These are phyloP conservation scores for Raffaelea ambrosiae DNA, from an alignment of 2,329 filamentous ascomycete species.

Conservation along the genomic window DNA sequence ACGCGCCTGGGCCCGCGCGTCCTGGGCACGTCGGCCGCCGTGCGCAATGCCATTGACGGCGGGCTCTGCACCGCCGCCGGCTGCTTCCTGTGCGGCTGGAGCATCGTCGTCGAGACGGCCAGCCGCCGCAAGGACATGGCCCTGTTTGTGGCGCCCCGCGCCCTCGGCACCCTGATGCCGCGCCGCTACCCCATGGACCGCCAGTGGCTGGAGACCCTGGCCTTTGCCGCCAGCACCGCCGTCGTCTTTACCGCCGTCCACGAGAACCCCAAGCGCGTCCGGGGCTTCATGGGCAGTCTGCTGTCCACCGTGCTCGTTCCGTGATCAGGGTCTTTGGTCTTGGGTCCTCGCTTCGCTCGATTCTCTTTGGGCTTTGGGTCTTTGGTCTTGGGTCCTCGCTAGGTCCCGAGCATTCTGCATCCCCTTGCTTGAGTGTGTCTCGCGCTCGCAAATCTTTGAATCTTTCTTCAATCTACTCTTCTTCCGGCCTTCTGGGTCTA, in stretches of 20 bases:
- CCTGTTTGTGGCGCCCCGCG: conserved; percentile 73
- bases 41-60: conserved; percentile 45
- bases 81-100: conserved; percentile 73
- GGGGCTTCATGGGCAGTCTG: conserved; percentile 60
- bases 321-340: background rate
- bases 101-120: conserved; percentile 62
- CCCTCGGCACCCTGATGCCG: conserved; percentile 66
- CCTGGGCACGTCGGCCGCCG: conserved; percentile 41
- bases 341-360: too few relatives aligned
- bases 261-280: conserved; percentile 54
- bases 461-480: background rate
- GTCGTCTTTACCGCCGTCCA: conserved; percentile 60
- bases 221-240: conserved; percentile 60
- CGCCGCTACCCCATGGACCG: conserved; percentile 54
- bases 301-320: conserved; percentile 38
- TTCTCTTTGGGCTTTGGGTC: too few relatives aligned
- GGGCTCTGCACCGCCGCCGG: conserved; percentile 64
- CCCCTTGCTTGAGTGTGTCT: too few relatives aligned
- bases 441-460: too few relatives aligned
- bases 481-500: background rate
- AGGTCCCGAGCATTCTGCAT: background rate
- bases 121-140: conserved; percentile 64
- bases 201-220: conserved; percentile 58
- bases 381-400: background rate
- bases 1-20: conserved; percentile 64